These are phyloP conservation scores for Glebionis coronaria DNA, from an alignment of 129 eudicot species.

Conservation along the genomic window DNA sequence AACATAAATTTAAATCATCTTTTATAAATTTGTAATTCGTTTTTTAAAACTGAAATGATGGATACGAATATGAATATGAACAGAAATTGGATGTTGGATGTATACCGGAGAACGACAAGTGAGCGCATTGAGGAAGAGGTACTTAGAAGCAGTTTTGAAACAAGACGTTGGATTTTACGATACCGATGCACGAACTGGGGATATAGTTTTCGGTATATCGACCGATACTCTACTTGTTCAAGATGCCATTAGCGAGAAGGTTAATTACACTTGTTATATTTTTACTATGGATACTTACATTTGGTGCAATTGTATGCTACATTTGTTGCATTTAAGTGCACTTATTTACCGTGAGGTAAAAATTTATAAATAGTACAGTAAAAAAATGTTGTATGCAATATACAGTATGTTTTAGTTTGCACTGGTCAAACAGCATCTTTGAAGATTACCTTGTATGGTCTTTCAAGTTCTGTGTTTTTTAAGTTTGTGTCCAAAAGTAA, in stretches of 20 bases:
- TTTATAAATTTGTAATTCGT: not conserved
- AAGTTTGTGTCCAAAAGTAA: too few species aligned
- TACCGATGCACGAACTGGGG: constrained; percentile 98
- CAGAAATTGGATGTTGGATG: constrained; percentile 99
- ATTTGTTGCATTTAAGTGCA: too few species aligned
- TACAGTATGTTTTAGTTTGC: too few species aligned
- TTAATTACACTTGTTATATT: not conserved
- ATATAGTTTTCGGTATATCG: constrained; percentile 90
- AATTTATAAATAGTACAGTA: too few species aligned
- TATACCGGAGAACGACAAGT: constrained; percentile 93
- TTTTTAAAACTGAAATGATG: too few species aligned
- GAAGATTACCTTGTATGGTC: too few species aligned
- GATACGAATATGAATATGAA: not conserved
- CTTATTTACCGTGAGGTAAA: too few species aligned
- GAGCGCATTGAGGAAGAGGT: constrained; percentile 79
- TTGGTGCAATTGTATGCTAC: too few species aligned
- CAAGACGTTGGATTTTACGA: constrained; percentile 98
- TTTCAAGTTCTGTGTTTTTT: too few species aligned
- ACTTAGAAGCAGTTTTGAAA: constrained; percentile 87
- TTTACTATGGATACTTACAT: not conserved
- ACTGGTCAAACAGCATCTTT: too few species aligned
- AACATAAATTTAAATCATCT: constrained; percentile 31
- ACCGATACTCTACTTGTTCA: constrained; percentile 98
- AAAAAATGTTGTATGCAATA: too few species aligned
- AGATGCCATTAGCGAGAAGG: constrained; percentile 99